Evolutionary conservation across 768 basidiomycete genomes (phyloP).

Genomic region (Mycena sanguinolenta): DNA sequence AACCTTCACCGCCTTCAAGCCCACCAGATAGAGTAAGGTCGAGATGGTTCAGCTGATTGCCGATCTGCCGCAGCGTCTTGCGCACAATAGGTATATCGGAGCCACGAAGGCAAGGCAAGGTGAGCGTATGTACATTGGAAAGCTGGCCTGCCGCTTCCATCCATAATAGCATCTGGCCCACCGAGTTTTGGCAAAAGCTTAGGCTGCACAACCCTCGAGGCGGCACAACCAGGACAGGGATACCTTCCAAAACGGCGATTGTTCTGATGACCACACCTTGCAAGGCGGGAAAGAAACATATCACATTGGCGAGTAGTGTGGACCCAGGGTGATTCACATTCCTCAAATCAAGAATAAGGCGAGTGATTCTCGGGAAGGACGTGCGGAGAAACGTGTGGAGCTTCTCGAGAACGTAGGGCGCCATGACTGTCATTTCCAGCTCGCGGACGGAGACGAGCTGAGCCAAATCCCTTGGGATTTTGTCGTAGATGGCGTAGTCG

Average conservation of each 20-base stretch:
- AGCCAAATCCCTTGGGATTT: background rate
- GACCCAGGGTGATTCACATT: background rate
- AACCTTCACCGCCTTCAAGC: background rate
- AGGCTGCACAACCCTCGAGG: background rate
- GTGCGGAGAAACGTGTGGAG: background rate
- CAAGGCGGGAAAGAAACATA: background rate
- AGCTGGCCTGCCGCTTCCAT: background rate
- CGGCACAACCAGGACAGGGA: background rate
- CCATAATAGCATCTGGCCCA: background rate
- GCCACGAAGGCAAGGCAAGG: background rate
- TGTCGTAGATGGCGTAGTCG: background rate
- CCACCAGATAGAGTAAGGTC: background rate
- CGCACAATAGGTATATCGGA: background rate
- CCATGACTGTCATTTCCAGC: background rate
- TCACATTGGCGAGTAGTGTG: background rate
- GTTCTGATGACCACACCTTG: background rate
- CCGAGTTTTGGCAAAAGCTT: background rate
- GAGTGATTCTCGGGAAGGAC: background rate
- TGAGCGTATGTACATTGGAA: background rate
- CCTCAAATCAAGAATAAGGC: background rate
- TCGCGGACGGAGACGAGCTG: background rate
- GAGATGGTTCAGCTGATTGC: background rate
- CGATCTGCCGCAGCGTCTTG: background rate
- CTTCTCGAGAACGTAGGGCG: background rate
- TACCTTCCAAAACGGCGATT: background rate